These are phyloP conservation scores for sunflower (Helianthus annuus) DNA, from an alignment of 129 eudicot species.

Conservation along the genomic window DNA sequence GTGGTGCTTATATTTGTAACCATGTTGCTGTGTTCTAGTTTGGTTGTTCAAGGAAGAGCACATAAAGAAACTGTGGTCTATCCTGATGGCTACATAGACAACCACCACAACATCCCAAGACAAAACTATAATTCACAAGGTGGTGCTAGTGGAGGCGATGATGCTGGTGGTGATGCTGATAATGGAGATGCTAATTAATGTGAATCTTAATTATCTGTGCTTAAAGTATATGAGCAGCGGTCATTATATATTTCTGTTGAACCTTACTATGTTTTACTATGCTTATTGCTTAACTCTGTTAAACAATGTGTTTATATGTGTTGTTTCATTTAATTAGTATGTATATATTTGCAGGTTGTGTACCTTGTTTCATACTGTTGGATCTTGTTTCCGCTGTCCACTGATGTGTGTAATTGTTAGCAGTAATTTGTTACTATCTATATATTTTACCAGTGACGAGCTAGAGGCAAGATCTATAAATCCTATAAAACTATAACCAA, in stretches of 20 bases:
- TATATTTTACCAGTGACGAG: too few relatives aligned
- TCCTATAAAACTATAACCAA: too few relatives aligned
- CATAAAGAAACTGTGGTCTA: conserved; percentile 17
- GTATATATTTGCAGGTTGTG: background rate
- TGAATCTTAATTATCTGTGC: background rate
- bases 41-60: conserved; percentile 40
- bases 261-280: conserved; percentile 5
- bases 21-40: conserved; percentile 33
- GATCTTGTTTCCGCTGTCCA: too few relatives aligned
- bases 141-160: conserved; percentile 26
- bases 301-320: background rate
- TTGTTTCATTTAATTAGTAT: background rate
- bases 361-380: too few relatives aligned
- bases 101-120: conserved; percentile 60
- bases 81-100: conserved; percentile 42
- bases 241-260: conserved; percentile 15
- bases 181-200: conserved; percentile 8
- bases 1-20: conserved; percentile 35
- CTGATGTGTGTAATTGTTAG: too few relatives aligned
- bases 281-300: background rate
- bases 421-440: too few relatives aligned
- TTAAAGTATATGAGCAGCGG: conserved; percentile 10
- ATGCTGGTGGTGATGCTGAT: conserved; percentile 18
- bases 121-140: conserved; percentile 44
- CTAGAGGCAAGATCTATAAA: too few relatives aligned